Base-by-base conservation (phyloP, 192 early-diverging fungal species). In the Dimargaris cristalligena region DNA sequence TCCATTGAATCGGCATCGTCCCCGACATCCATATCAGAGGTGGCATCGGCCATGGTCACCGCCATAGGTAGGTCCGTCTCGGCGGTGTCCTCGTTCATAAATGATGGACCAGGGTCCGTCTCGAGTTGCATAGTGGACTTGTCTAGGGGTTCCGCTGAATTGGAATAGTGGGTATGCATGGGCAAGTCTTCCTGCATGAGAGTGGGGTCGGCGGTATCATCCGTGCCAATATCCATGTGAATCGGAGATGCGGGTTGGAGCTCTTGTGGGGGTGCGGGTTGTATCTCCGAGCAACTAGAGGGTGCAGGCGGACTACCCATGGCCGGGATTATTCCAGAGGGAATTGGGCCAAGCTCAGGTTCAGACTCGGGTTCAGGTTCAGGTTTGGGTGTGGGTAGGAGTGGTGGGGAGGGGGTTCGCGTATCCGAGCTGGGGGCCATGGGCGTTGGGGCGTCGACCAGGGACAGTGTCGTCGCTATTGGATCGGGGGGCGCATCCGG, bases 1-100 rank as follows among this genome's bases (percentile, higher is more conserved):
- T 52, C 50, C 50, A 52, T 52, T 30, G 25, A 26, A 30, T 52
- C 50, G 23, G 14, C 25, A 26, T 52, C 30, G 20, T 52, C 50
- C 50, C 14, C 25, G 22, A 52, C 23, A 1, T 52, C 50, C 50
- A 52, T 52, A 26, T 52, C 50, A 8, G 2, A 26, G 26, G 26
- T 23, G 26, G 6, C 26, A 26, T 16, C 28, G 22, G 30, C 6
- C 25, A 47, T 47, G 20, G 25, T 22, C 46, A 18, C 20, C 46
- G 46, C n/a, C 25, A 22, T 47, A 3, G 46, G 46, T 6, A 14
- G 26, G 2, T 52, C 50, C 2, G 50, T 52, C 26, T 52, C 50
- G 26, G 30, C 30, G 23, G 50, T 11, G 8, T 52, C 50, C 50
- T 52, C 26, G 25, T 52, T 41, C 38, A 41, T 30, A 30, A 30